A percentile compares a stretch with the other conserved stretches of the same genome.
These are phyloP conservation scores for Xylaria sp. DNA, from an alignment of 2,329 filamentous ascomycete species.

Conservation along the genomic window DNA sequence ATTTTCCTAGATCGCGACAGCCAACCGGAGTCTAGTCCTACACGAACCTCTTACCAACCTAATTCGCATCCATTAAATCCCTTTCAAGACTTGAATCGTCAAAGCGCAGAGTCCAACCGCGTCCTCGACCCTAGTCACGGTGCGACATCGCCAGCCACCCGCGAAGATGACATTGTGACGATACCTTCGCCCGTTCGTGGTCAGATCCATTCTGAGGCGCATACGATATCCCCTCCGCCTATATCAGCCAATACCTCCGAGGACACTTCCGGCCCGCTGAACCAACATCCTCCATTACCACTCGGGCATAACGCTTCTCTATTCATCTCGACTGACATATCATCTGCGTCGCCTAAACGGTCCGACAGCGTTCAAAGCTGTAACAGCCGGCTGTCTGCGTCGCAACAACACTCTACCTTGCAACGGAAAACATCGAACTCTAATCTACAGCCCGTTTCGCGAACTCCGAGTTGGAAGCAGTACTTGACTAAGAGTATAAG, in stretches of 20 bases:
- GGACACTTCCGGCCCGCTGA: slow-evolving; percentile 33
- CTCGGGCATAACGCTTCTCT: slow-evolving; percentile 45
- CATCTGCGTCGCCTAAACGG: slow-evolving; percentile 41
- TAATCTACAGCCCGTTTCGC: slow-evolving; percentile 62
- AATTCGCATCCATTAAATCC: slow-evolving; percentile 40
- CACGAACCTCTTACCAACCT: slow-evolving; percentile 33
- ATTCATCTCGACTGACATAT: slow-evolving; percentile 54
- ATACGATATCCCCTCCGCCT: slow-evolving; percentile 54
- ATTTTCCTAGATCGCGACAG: slow-evolving; percentile 41
- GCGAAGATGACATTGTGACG: slow-evolving; percentile 29
- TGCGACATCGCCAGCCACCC: slow-evolving; percentile 24
- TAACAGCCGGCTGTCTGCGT: slow-evolving; percentile 46
- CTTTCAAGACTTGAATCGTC: slow-evolving; percentile 45
- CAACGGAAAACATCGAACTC: slow-evolving; percentile 56
- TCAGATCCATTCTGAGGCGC: slow-evolving; percentile 51
- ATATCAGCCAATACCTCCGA: slow-evolving; percentile 40
- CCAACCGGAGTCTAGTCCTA: slow-evolving; percentile 34
- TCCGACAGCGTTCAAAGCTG: slow-evolving; percentile 54
- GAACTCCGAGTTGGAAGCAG: slow-evolving; percentile 71
- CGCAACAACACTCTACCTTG: slow-evolving; percentile 47
- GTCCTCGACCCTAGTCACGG: slow-evolving; percentile 33
- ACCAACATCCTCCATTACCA: slow-evolving; percentile 39
- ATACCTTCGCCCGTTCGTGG: slow-evolving; percentile 38
- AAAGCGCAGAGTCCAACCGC: slow-evolving; percentile 42
- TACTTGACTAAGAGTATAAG: slow-evolving; percentile 61